Base-by-base conservation (phyloP, 2,329 filamentous ascomycete genomes). In the Coleophoma eucalyptorum region DNA sequence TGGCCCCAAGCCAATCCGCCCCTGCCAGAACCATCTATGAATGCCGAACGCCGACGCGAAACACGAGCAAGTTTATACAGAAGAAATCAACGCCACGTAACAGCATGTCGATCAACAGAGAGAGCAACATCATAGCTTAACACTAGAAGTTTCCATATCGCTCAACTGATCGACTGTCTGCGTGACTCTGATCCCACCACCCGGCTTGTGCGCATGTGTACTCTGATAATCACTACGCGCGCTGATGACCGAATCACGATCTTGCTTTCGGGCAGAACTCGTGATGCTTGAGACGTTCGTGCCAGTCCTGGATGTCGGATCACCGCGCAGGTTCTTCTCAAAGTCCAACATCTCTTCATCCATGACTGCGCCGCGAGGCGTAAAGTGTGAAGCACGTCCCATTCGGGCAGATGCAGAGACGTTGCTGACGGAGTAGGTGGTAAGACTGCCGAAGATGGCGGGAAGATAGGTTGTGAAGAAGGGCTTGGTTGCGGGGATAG, bases 401-500 rank as follows among this genome's bases (percentile, higher is more conserved):
- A 12, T 13, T 32, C 15, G n/a, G 15, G 45, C 45, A n/a, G 18
- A 37, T 15, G 20, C 11, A 5, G 32, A 2, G 19, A n/a, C 16
- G 5, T 37, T 11, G 45, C 5, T 13, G 7, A 21, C 5, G 4
- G 19, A 19, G 18, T 15, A 12, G 7, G 19, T 20, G 5, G 45
- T 13, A 4, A 38, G 15, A 8, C 8, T 12, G 19, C 19, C 33
- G 33, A 37, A 47, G n/a, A 67, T 20, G 12, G 50, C 54, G 5
- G 69, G 68, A 16, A 71, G 57, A 51, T 67, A 66, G 7, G 58
- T 61, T 21, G 64, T 57, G 48, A 72, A 71, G 58, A 74, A 72
- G 1, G 69, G 70, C 41, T 70, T 73, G 5, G 67, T 68, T 3
- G 71, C 68, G 0, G 72, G 71, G 12, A 71, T 61, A 3, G 69